Base-by-base conservation (phyloP, 2,329 filamentous ascomycete species). In the Acrocalymma vagum region DNA sequence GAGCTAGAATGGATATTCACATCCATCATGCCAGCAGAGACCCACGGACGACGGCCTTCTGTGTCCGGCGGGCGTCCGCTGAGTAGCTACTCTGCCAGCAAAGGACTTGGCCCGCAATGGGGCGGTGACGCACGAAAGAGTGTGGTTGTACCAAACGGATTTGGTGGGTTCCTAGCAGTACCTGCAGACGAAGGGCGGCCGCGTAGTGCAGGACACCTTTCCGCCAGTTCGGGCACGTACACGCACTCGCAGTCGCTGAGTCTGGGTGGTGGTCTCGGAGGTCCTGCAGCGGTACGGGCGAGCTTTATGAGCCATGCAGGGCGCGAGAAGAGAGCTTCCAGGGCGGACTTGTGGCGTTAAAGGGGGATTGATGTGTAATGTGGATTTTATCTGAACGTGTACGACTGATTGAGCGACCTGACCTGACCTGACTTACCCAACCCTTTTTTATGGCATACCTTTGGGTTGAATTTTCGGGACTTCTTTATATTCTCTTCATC, bases 1-100 rank as follows among this genome's bases (percentile, higher is more conserved):
- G 84, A 87, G 58, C 69, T 83, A 16, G 84, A 87, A 55, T 87
- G 84, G 84, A 83, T 85, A 51, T 84, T 86, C 60, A 84, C 83
- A 2, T 74, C 76, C 15, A 80, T 86, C 43, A 72, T 79, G 21
- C 82, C 82, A 1, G 52, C 24, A 53, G 81, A 46, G 76, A 74
- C 48, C 42, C 63, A 50, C 58, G 70, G 57, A 58, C 66, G 54
- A 54, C 76, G 55, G 48, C 74, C 61, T 14, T 69, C 67, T 20
- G 47, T 69, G 41, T 62, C 58, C 8, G 71, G 68, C 21, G 74
- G 73, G 9, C 68, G 75, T 1, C 76, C 76, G 0, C 50, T 77
- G 13, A 73, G 67, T 45, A 69, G 72, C 42, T 77, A 76, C 49
- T 69, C 65, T 28, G 74, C 74, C 5, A 67, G 69, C 38, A 72